These are phyloP conservation scores for Excoecaria cochinchinensis DNA, from an alignment of 345 rosid genomes.

Conservation along the genomic window DNA sequence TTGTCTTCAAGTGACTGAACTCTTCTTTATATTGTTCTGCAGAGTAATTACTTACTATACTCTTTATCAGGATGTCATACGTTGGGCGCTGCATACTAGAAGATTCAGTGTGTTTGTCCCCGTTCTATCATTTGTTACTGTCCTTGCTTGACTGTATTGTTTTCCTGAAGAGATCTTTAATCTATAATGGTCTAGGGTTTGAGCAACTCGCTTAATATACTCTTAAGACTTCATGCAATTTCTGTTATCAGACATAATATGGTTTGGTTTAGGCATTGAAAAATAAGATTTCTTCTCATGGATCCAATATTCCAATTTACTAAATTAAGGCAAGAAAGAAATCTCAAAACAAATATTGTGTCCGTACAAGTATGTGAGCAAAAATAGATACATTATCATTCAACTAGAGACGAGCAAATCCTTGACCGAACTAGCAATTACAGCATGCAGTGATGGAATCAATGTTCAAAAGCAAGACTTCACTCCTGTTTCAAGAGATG, in stretches of 20 bases:
- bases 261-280: too few species aligned
- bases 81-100: neutral
- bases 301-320: neutral
- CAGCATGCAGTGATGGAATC: too few species aligned
- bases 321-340: too few species aligned
- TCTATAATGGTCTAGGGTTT: neutral
- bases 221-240: too few species aligned
- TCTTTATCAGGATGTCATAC: neutral
- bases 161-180: neutral
- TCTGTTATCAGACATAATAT: too few species aligned
- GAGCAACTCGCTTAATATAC: too few species aligned
- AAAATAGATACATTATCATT: too few species aligned
- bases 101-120: neutral
- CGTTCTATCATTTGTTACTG: neutral
- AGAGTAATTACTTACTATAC: neutral
- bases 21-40: too few species aligned
- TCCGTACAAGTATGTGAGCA: too few species aligned
- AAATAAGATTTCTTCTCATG: neutral
- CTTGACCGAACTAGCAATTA: too few species aligned
- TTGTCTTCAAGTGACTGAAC: neutral
- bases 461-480: neutral
- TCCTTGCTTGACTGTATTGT: neutral
- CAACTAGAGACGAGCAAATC: too few species aligned
- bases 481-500: conserved; percentile 25
- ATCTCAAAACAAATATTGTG: too few species aligned